Evolutionary conservation across 1,139 yeast species (phyloP).

Genomic region (Debaryomyces robertsiae): DNA sequence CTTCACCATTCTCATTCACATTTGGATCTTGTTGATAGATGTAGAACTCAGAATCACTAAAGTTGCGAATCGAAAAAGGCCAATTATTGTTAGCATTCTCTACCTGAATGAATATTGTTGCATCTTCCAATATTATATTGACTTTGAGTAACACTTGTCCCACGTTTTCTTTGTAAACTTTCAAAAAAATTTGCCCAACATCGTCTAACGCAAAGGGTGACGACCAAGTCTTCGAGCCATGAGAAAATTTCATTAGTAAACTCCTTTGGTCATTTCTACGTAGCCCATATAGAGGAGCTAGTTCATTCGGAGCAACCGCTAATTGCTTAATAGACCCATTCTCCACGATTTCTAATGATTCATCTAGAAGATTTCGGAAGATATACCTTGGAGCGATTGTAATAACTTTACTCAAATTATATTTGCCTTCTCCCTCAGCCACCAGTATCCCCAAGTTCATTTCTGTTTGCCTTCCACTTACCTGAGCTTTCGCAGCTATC

Average conservation of each 20-base stretch:
- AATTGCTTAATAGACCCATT: slow-evolving; percentile 59
- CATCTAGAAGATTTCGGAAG: slow-evolving; percentile 61
- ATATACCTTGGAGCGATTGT: slow-evolving; percentile 83
- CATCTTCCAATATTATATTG: slow-evolving; percentile 74
- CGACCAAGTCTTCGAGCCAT: slow-evolving; percentile 71
- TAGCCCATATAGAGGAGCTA: slow-evolving; percentile 68
- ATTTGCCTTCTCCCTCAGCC: slow-evolving; percentile 86
- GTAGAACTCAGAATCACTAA: slow-evolving; percentile 79
- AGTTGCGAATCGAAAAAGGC: slow-evolving; percentile 93
- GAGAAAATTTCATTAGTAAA: slow-evolving; percentile 59
- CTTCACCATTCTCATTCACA: slow-evolving; percentile 71
- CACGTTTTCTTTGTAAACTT: slow-evolving; percentile 60
- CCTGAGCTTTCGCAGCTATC: slow-evolving; percentile 62
- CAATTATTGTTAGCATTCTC: slow-evolving; percentile 75
- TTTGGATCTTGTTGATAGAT: slow-evolving; percentile 87
- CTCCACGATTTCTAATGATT: slow-evolving; percentile 65
- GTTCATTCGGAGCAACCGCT: slow-evolving; percentile 48
- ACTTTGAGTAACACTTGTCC: slow-evolving; percentile 74
- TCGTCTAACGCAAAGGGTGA: slow-evolving; percentile 85
- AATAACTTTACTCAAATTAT: slow-evolving; percentile 73
- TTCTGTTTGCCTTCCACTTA: slow-evolving; percentile 63
- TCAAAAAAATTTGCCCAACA: slow-evolving; percentile 77
- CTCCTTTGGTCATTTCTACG: slow-evolving; percentile 54
- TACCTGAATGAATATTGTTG: slow-evolving; percentile 77
- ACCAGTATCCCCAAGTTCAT: slow-evolving; percentile 75